phyloP scores from a whole-genome alignment of 2,329 filamentous ascomycete genomes.

The Pseudogymnoascus sp. region DNA sequence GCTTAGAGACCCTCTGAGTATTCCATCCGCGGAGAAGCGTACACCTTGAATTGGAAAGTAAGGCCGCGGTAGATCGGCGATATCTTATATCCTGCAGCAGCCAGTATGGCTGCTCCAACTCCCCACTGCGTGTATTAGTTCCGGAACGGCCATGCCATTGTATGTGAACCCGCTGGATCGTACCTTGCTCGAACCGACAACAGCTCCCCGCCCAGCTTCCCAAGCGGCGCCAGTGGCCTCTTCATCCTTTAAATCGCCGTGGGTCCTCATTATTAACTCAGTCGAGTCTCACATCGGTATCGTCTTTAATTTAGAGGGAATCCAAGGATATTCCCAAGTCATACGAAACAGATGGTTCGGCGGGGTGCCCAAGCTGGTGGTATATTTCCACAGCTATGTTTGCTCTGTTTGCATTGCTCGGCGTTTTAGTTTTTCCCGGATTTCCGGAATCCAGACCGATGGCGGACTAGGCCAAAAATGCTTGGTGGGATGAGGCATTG shows the following conservation, averaged over 20 bases:
- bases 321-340: background rate
- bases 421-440: background rate
- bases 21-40: slow-evolving; percentile 28
- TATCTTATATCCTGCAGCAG: slow-evolving; percentile 52
- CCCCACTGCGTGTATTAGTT: slow-evolving; percentile 49
- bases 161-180: slow-evolving; percentile 11
- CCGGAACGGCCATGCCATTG: background rate
- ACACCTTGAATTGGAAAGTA: slow-evolving; percentile 73
- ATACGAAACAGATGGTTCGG: slow-evolving; percentile 1
- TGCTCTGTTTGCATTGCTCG: slow-evolving; percentile 5
- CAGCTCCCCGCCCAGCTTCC: slow-evolving; percentile 61
- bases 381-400: slow-evolving; percentile 1
- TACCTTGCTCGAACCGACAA: slow-evolving; percentile 58
- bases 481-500: slow-evolving; percentile 1
- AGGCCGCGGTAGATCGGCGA: slow-evolving; percentile 66
- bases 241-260: slow-evolving; percentile 52
- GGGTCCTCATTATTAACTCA: slow-evolving; percentile 35
- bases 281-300: background rate
- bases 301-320: background rate
- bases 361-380: background rate
- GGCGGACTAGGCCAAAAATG: slow-evolving; percentile 4
- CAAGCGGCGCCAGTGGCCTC: slow-evolving; percentile 64
- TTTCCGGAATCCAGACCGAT: background rate
- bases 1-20: background rate
- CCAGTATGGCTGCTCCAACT: slow-evolving; percentile 52